phyloP scores from a whole-genome alignment of 2,329 filamentous ascomycete species.

The Phyllosticta citribraziliensis region DNA sequence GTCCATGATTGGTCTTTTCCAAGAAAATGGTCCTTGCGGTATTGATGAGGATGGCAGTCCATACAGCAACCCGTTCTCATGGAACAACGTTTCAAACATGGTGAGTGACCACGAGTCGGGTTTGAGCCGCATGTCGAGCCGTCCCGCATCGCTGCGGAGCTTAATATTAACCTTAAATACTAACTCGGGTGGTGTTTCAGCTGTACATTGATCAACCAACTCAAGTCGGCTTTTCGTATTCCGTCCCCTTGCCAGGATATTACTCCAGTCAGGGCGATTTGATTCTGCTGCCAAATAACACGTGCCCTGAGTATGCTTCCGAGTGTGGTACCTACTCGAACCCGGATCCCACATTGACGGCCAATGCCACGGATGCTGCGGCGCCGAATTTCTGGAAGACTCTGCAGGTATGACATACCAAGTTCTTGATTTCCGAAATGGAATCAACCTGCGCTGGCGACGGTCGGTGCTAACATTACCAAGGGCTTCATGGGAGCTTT shows the following conservation, averaged over 20 bases:
- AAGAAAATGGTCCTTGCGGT: constrained; percentile 44
- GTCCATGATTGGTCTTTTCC: constrained; percentile 47
- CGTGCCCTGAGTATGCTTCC: constrained; percentile 42
- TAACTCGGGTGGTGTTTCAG: constrained; percentile 8
- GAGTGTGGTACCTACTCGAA: constrained; percentile 49
- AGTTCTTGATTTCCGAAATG: background rate
- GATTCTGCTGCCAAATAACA: constrained; percentile 36
- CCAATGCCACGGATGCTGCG: constrained; percentile 43
- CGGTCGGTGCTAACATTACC: background rate
- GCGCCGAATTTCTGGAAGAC: constrained; percentile 53
- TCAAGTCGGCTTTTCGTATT: constrained; percentile 50
- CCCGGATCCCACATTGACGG: constrained; percentile 40
- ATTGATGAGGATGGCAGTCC: constrained; percentile 38
- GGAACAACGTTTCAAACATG: constrained; percentile 56
- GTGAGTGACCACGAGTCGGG: constrained; percentile 4
- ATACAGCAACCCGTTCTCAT: constrained; percentile 52
- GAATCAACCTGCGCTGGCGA: background rate
- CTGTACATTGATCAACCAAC: constrained; percentile 61
- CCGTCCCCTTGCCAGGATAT: constrained; percentile 33
- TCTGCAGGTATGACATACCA: constrained; percentile 31
- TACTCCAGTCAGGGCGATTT: constrained; percentile 26
- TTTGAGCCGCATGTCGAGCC: background rate
- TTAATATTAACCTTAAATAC: background rate
- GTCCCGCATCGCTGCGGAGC: background rate
- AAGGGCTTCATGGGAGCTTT: constrained; percentile 55